phyloP scores from a whole-genome alignment of 257 asterid species.

The Parsonsia alboflavescens region DNA sequence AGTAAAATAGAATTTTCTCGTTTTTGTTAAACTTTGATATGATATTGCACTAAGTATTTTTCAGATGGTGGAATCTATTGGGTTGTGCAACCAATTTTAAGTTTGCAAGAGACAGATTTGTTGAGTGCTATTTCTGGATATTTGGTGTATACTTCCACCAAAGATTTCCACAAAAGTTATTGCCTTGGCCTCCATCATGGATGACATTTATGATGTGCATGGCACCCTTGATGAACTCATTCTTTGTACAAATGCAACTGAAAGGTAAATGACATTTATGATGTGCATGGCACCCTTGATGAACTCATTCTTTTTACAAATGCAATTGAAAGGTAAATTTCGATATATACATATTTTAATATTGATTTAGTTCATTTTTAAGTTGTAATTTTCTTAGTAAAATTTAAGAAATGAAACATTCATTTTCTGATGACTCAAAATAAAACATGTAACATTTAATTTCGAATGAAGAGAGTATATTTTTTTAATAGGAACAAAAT shows the following conservation, averaged over 20 bases:
- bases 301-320: slow-evolving; percentile 25
- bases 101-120: slow-evolving; percentile 32
- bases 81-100: slow-evolving; percentile 15
- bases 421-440: too few relatives aligned
- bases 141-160: slow-evolving; percentile 25
- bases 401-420: too few relatives aligned
- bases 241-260: slow-evolving; percentile 20
- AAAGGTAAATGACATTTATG: too few relatives aligned
- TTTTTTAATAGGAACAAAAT: too few relatives aligned
- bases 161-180: slow-evolving; percentile 21
- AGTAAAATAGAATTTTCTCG: too few relatives aligned
- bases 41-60: background rate
- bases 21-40: too few relatives aligned
- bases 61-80: slow-evolving; percentile 38
- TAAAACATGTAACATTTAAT: too few relatives aligned
- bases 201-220: slow-evolving; percentile 23
- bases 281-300: slow-evolving; percentile 18
- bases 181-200: slow-evolving; percentile 14
- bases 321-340: slow-evolving; percentile 15
- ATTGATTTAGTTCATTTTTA: too few relatives aligned
- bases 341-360: too few relatives aligned
- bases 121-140: slow-evolving; percentile 31
- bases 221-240: slow-evolving; percentile 23
- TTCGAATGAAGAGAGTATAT: too few relatives aligned
- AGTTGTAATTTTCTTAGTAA: background rate